Conservation (phyloP, 2,329 filamentous ascomycete species). For the Fusarium nodosum region DNA sequence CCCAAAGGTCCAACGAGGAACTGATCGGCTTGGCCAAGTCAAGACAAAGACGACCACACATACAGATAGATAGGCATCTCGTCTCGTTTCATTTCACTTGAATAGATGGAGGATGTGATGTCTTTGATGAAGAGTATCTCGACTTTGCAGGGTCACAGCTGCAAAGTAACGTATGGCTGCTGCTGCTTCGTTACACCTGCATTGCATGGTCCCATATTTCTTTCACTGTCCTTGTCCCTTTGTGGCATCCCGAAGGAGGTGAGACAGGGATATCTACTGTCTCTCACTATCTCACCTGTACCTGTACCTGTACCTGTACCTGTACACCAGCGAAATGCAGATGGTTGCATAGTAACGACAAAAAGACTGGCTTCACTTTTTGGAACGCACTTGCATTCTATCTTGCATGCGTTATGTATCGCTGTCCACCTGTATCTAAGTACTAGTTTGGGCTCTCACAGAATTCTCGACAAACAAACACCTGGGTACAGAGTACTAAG, state of each 20-base stretch:
- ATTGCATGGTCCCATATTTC: slow-evolving; percentile 29
- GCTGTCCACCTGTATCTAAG: background rate
- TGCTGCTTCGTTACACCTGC: slow-evolving; percentile 42
- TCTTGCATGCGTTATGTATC: background rate
- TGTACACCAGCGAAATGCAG: slow-evolving; percentile 28
- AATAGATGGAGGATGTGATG: background rate
- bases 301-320: background rate
- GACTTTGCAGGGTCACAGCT: slow-evolving; percentile 25
- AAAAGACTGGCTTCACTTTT: slow-evolving; percentile 21
- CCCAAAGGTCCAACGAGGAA: slow-evolving; percentile 6
- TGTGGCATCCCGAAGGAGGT: slow-evolving; percentile 39
- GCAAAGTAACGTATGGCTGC: slow-evolving; percentile 40
- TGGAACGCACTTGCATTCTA: slow-evolving; percentile 23
- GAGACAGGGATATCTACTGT: slow-evolving; percentile 15
- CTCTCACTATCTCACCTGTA: too few species aligned
- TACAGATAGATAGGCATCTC: slow-evolving; percentile 2
- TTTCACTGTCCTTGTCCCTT: slow-evolving; percentile 24
- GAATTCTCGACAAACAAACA: background rate
- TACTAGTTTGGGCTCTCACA: background rate
- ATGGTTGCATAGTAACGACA: slow-evolving; percentile 22
- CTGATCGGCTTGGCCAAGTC: slow-evolving; percentile 16
- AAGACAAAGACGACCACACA: slow-evolving; percentile 6
- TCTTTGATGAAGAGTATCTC: slow-evolving; percentile 22
- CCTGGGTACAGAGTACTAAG: background rate
- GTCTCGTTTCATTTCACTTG: slow-evolving; percentile 4